Percentiles rank a stretch among this genome's conserved stretches.
These are phyloP conservation scores for Acrocalymma vagum DNA, from an alignment of 2,329 filamentous ascomycete species.

Conservation along the genomic window DNA sequence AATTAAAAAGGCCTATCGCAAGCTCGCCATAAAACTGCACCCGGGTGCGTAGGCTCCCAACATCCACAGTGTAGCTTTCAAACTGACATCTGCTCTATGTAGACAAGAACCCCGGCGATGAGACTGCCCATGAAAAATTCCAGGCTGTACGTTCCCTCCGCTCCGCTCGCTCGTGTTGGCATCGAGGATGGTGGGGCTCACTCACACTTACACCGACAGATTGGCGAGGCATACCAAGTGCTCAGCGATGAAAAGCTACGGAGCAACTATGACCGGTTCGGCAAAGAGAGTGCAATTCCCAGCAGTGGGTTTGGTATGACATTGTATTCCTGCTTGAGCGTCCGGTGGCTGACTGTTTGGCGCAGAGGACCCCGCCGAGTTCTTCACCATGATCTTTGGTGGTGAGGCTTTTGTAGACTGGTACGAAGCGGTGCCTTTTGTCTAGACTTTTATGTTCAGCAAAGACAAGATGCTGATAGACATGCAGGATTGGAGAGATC, in stretches of 20 bases:
- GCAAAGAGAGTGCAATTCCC: conserved; percentile 93
- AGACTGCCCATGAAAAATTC: conserved; percentile 92
- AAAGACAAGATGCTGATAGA: conserved; percentile 19
- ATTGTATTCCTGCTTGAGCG: conserved; percentile 4
- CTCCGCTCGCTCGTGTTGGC: conserved; percentile 4
- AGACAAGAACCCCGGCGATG: conserved; percentile 99
- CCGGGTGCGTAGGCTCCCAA: too few relatives aligned
- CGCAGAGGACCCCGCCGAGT: conserved; percentile 87
- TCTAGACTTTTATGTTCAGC: background rate
- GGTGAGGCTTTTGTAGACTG: conserved; percentile 95
- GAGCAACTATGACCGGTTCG: conserved; percentile 94
- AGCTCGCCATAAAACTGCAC: conserved; percentile 89
- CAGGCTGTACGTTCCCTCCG: conserved; percentile 70
- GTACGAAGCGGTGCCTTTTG: conserved; percentile 30
- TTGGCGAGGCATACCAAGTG: conserved; percentile 79
- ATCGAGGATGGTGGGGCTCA: conserved; percentile 30
- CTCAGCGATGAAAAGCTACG: conserved; percentile 88
- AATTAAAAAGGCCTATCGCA: conserved; percentile 97
- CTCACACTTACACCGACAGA: conserved; percentile 57
- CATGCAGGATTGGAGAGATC: conserved; percentile 85
- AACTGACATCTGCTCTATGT: too few relatives aligned
- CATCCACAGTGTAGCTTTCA: too few relatives aligned
- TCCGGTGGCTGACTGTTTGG: conserved; percentile 28
- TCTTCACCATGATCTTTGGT: conserved; percentile 98
- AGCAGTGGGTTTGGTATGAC: conserved; percentile 82